A percentile compares a stretch with the other conserved stretches of the same genome.
Evolutionary conservation across 129 eudicot genomes (phyloP).

Genomic region (Mikania micrantha): DNA sequence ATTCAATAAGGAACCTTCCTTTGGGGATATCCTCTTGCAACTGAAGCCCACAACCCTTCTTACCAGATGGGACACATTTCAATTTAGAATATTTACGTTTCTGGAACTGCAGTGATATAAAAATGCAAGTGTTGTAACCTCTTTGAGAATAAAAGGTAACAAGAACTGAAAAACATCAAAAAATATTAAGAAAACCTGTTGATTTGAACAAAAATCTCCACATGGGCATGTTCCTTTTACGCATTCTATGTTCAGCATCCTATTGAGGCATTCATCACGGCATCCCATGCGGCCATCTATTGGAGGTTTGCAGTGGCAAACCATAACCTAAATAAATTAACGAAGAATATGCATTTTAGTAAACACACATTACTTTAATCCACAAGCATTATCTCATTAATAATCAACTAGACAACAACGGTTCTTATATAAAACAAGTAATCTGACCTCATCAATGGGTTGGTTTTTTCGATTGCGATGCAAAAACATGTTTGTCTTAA

Average conservation of each 20-base stretch:
- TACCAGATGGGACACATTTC: slow-evolving; percentile 68
- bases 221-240: slow-evolving; percentile 94
- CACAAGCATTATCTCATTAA: slow-evolving; percentile 5
- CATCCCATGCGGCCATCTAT: slow-evolving; percentile 78
- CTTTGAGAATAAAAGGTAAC: neutral
- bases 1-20: slow-evolving; percentile 92
- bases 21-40: slow-evolving; percentile 58
- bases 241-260: slow-evolving; percentile 95
- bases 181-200: slow-evolving; percentile 42
- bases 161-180: neutral
- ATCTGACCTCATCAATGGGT: slow-evolving; percentile 80
- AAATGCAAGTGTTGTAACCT: slow-evolving; percentile 2
- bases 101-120: slow-evolving; percentile 67
- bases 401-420: neutral
- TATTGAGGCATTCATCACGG: slow-evolving; percentile 81
- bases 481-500: slow-evolving; percentile 72
- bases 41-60: slow-evolving; percentile 88
- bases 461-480: slow-evolving; percentile 80
- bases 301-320: slow-evolving; percentile 86
- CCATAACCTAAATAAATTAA: slow-evolving; percentile 60
- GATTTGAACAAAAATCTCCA: slow-evolving; percentile 91
- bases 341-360: neutral
- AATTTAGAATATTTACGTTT: slow-evolving; percentile 75
- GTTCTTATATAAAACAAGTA: neutral
- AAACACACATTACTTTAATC: neutral